phyloP scores from a whole-genome alignment of 768 basidiomycete species.

The Epithele typhae region DNA sequence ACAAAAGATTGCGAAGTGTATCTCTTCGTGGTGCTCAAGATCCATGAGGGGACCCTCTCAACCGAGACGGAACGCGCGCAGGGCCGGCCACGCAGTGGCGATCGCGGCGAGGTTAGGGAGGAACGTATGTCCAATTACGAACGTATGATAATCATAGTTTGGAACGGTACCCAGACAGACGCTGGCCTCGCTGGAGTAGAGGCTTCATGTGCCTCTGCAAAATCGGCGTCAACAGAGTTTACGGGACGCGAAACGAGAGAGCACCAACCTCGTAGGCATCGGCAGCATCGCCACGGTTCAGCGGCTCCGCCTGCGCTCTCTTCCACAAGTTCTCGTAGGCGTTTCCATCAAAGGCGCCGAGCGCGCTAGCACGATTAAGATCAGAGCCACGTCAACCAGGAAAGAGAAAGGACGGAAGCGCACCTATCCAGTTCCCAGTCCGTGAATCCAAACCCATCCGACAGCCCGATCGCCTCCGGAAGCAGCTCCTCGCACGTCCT shows the following conservation, averaged over 20 bases:
- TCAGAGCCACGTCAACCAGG: neutral
- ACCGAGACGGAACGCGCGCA: no score
- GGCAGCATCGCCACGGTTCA: constrained; percentile 49
- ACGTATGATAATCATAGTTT: no score
- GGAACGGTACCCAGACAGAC: constrained; percentile 29
- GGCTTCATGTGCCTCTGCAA: constrained; percentile 46
- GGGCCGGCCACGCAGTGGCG: no score
- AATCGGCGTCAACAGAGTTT: neutral
- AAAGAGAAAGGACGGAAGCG: constrained; percentile 3
- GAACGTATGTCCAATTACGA: no score
- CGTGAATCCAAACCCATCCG: constrained; percentile 69
- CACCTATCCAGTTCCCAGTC: constrained; percentile 75
- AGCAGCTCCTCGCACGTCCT: constrained; percentile 46
- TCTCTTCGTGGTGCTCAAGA: no score
- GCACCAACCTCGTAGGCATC: constrained; percentile 45
- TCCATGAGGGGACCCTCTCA: no score
- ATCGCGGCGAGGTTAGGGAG: no score
- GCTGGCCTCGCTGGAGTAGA: constrained; percentile 44
- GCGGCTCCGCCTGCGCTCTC: constrained; percentile 51
- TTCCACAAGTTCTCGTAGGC: constrained; percentile 69
- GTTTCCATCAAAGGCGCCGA: constrained; percentile 59
- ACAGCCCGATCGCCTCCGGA: constrained; percentile 62
- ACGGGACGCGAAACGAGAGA: neutral
- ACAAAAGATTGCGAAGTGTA: no score
- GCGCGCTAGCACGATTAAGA: constrained; percentile 37